Base-by-base conservation (phyloP, 805 yeast species). In the Hanseniaspora guilliermondii region DNA sequence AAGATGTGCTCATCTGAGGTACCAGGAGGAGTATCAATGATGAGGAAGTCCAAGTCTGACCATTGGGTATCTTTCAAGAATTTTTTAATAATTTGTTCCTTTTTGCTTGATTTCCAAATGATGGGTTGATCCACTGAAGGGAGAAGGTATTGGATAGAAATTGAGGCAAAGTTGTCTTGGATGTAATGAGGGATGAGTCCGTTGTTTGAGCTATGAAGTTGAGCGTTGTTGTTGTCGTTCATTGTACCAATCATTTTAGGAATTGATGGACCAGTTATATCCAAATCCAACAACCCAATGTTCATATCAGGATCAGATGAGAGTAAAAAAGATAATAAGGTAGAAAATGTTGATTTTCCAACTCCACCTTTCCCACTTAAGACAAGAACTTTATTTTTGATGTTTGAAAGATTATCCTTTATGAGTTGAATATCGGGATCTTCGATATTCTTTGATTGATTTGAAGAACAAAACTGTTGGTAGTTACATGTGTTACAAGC, bases 111-210 rank as follows among this genome's bases (percentile, higher is more conserved):
- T 63, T 97, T 76, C 98, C 98, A 93, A 41, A 93, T 91, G 50
- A 93, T 80, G 0, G 98, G 97, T 35, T 95, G 80, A 66, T 91
- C 97, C 32, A 80, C 81, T 63, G 86, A 87, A 0, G 97, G 98
- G 40, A 91, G 75, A 95, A 91, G 85, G 65, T 85, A 93, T 41
- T 89, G 94, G 49, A 93, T 91, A 48, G 95, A 85, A 93, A 93
- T 88, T 71, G 93, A 79, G 0, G 97, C 97, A 57, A 93, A 71
- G 67, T 93, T 93, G 64, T 93, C 98, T 11, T 89, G 86, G 0
- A 89, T 94, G 63, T 93, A 93, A 1, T 93, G 96, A 0, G 99
- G 98, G 0, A 95, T 81, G 95, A 96, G 88, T 0, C 98, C 98
- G 0, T 87, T 76, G 61, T 83, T 87, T 0, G 97, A 87, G 56